Conservation (phyloP, 371 early-diverging fungal genomes). For the Batkoa obscura region DNA sequence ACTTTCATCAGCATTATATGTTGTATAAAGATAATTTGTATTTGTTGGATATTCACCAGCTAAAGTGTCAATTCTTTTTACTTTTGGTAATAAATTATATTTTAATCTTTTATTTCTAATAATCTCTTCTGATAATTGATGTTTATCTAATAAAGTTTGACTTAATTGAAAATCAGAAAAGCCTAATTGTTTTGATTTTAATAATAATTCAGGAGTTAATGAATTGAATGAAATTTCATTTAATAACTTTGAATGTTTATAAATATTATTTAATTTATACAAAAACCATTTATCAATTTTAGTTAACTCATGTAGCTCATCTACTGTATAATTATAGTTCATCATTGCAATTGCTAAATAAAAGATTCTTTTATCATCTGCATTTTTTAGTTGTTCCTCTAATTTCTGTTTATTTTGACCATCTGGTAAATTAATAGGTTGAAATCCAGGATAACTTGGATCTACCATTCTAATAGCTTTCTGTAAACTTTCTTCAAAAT, state of each 20-base stretch:
- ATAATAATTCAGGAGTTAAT: constrained; percentile 15
- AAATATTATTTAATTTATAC: constrained; percentile 63
- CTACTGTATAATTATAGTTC: constrained; percentile 61
- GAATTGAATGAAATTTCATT: constrained; percentile 21
- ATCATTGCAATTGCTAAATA: constrained; percentile 76
- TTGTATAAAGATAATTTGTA: constrained; percentile 92
- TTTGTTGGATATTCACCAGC: constrained; percentile 92
- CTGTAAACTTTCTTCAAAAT: constrained; percentile 89
- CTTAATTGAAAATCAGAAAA: constrained; percentile 81
- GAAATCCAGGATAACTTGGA: constrained; percentile 59
- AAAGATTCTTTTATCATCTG: constrained; percentile 66
- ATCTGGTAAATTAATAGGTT: constrained; percentile 17
- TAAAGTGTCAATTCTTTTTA: constrained; percentile 81
- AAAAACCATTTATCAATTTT: constrained; percentile 91
- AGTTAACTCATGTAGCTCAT: constrained; percentile 68
- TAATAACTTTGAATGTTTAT: constrained; percentile 14
- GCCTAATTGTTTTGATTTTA: constrained; percentile 60
- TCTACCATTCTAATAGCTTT: constrained; percentile 92
- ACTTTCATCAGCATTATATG: constrained; percentile 80
- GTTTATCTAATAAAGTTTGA: constrained; percentile 25
- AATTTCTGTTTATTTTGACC: constrained; percentile 12
- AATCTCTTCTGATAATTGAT: constrained; percentile 9
- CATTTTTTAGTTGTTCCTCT: constrained; percentile 7
- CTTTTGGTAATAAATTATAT: constrained; percentile 52
- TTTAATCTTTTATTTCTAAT: constrained; percentile 33